A percentile compares a stretch with the other conserved stretches of the same genome.
phyloP scores from a whole-genome alignment of 148 eudicot species.

The Nepenthes gracilis region DNA sequence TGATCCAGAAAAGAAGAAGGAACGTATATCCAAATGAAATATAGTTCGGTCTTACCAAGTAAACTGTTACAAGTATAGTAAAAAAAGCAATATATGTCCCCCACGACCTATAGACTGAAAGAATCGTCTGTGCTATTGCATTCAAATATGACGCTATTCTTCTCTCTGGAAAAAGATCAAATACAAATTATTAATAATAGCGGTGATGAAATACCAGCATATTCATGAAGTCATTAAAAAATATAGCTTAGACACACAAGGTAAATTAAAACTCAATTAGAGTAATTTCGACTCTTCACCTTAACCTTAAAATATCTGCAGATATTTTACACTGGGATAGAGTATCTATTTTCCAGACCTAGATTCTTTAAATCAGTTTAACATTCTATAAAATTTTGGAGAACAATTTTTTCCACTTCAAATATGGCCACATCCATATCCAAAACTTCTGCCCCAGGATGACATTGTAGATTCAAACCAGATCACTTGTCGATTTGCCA shows the following conservation, averaged over 20 bases:
- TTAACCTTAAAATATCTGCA: no score
- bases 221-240: background rate
- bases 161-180: constrained; percentile 58
- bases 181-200: constrained; percentile 8
- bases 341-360: no score
- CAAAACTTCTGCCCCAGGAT: no score
- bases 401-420: no score
- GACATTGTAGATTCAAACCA: no score
- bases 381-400: no score
- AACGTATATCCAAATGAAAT: constrained; percentile 84
- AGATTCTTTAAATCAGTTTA: no score
- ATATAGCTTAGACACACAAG: background rate
- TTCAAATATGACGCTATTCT: constrained; percentile 77
- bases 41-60: constrained; percentile 77
- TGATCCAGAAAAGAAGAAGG: constrained; percentile 88
- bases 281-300: no score
- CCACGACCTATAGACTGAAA: constrained; percentile 67
- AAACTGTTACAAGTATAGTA: constrained; percentile 82
- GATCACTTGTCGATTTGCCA: no score
- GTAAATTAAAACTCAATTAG: background rate
- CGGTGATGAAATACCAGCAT: background rate
- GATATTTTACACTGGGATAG: no score
- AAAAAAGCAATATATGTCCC: constrained; percentile 89
- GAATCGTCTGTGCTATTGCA: constrained; percentile 71
- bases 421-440: no score